Evolutionary conservation across 208 protist genomes (phyloP), one percentile per base, ranked within the genome.

Genomic region (Willaertia magna): DNA sequence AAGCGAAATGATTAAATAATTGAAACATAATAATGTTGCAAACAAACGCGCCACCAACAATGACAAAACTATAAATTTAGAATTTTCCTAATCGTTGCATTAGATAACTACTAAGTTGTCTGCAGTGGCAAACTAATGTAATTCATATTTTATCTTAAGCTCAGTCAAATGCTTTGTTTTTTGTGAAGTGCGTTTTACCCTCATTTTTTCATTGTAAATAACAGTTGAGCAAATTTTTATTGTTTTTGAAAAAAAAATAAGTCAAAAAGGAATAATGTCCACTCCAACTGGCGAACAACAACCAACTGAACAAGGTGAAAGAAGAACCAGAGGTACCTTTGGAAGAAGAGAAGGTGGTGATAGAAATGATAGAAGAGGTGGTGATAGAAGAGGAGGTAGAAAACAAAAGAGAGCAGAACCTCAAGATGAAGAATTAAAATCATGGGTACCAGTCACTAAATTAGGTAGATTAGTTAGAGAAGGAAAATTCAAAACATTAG

Each of bases 361-460:
- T 75, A 91, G 92, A 55, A 2, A 6, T 22, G 12, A 2, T 20
- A 40, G 87, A 44, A 59, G 61, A 86, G 86, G 74, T 18, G 74
- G 85, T 34, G 83, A 12, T 4, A 82, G 49, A 78, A 46, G 26
- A 43, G 74, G 74, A 46, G 20, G 20, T 39, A 40, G 74, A 40
- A 30, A 3, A 55, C 14, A n/a, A 1, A 47, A 42, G 55, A 16
- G 34, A 6, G 75, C 74, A 16, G 43, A 11, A 42, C 22, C 11
- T 18, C 82, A 79, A 43, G 89, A 90, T 34, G 85, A 30, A 34
- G 92, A 96, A 55, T 90, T 98, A 87, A 89, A 97, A 86, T 93
- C 93, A 82, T 99, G 99, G 99, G 92, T 95, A 0, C 99, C 99
- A 67, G 94, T 96, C 82, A 99, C 99, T 87, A 99, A 99, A 94